Evolutionary conservation across 2,329 filamentous ascomycete genomes (phyloP).

Genomic region (Exophiala aquamarina): DNA sequence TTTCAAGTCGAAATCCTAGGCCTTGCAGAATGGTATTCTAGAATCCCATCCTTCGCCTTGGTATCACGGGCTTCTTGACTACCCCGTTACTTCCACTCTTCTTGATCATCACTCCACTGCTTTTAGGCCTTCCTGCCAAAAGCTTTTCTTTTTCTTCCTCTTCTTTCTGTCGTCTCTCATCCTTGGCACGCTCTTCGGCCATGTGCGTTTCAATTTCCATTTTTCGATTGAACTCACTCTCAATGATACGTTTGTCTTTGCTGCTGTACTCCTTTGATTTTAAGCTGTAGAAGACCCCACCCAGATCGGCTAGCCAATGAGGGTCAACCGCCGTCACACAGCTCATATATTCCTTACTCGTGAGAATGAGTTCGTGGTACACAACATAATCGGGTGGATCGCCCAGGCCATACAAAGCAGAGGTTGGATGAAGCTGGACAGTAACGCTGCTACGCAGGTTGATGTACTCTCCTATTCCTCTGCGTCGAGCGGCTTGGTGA

Average conservation of each 20-base stretch:
- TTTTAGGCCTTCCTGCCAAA: slow-evolving; percentile 21
- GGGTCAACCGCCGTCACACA: slow-evolving; percentile 95
- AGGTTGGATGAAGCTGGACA: slow-evolving; percentile 91
- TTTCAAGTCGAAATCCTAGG: background rate
- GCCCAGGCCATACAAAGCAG: slow-evolving; percentile 85
- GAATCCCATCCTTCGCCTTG: slow-evolving; percentile 27
- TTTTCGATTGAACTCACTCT: slow-evolving; percentile 87
- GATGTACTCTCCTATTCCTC: slow-evolving; percentile 95
- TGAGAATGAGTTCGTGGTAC: slow-evolving; percentile 96
- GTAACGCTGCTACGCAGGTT: slow-evolving; percentile 93
- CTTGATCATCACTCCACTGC: slow-evolving; percentile 24
- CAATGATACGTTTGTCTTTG: slow-evolving; percentile 79
- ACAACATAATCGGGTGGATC: slow-evolving; percentile 96
- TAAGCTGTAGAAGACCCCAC: slow-evolving; percentile 94
- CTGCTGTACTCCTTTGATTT: slow-evolving; percentile 97
- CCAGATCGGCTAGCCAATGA: slow-evolving; percentile 93
- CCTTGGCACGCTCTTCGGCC: slow-evolving; percentile 79
- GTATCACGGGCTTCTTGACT: slow-evolving; percentile 28
- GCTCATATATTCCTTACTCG: slow-evolving; percentile 92
- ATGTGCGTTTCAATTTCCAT: slow-evolving; percentile 94
- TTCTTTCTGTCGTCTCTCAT: slow-evolving; percentile 61
- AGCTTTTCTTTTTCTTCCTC: slow-evolving; percentile 38
- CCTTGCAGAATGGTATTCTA: slow-evolving; percentile 5
- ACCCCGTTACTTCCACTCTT: slow-evolving; percentile 29
- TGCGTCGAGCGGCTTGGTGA: slow-evolving; percentile 93